Percentiles rank a stretch among this genome's conserved stretches.
Evolutionary conservation across 306 rosid genomes (phyloP).

Genomic region (Cucumis melo): DNA sequence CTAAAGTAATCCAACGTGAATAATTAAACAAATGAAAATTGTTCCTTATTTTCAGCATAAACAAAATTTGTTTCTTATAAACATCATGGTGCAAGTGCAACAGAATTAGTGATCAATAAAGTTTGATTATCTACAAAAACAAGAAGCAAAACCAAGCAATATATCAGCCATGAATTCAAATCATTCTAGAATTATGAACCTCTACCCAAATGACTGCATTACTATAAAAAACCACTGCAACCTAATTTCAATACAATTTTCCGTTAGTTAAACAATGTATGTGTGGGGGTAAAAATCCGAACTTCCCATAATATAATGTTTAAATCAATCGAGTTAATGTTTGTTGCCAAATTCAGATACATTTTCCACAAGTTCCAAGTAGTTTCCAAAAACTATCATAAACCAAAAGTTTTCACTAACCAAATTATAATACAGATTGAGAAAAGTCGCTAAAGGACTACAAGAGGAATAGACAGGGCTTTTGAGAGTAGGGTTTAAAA

Average conservation of each 20-base stretch:
- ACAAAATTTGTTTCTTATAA: neutral
- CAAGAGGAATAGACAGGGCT: neutral
- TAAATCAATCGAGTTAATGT: no score
- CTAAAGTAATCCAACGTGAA: neutral
- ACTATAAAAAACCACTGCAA: neutral
- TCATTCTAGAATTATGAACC: neutral
- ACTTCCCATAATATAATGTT: neutral
- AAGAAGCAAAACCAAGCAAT: neutral
- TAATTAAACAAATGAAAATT: neutral
- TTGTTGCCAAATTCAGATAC: neutral
- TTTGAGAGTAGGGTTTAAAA: constrained; percentile 1
- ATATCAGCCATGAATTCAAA: neutral
- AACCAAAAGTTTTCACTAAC: neutral
- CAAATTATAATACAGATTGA: neutral
- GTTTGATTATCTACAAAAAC: neutral
- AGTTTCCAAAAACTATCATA: neutral
- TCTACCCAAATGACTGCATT: neutral
- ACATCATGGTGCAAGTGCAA: neutral
- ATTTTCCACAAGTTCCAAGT: neutral
- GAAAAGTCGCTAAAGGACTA: neutral
- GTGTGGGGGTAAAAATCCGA: neutral
- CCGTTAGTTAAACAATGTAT: no score
- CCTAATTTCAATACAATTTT: neutral
- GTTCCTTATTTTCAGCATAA: neutral
- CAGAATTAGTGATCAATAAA: neutral